Percentiles rank a stretch among this genome's conserved stretches.
phyloP scores from a whole-genome alignment of 2,329 filamentous ascomycete genomes.

The Emydomyces testavorans region DNA sequence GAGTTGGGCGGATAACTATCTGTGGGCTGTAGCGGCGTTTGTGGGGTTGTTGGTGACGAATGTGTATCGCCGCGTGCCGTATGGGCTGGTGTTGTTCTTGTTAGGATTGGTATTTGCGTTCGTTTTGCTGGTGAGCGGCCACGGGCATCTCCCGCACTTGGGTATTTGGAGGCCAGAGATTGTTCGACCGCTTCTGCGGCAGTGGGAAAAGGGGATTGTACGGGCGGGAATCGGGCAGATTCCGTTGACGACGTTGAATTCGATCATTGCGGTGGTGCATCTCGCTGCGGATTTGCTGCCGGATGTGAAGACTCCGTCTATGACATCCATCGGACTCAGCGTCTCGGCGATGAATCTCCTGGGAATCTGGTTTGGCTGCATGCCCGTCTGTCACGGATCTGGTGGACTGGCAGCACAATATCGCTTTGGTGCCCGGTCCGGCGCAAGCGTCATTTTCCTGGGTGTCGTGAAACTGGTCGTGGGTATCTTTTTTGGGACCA shows the following conservation, averaged over 20 bases:
- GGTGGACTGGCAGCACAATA: constrained; percentile 85
- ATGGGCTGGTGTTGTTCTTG: constrained; percentile 61
- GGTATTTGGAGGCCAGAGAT: constrained; percentile 50
- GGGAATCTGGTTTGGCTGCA: constrained; percentile 83
- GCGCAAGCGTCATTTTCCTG: constrained; percentile 68
- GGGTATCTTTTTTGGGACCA: constrained; percentile 62
- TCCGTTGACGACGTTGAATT: constrained; percentile 85
- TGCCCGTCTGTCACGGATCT: constrained; percentile 91
- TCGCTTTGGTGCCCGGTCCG: constrained; percentile 80
- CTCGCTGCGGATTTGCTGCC: constrained; percentile 69
- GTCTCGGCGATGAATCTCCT: constrained; percentile 74
- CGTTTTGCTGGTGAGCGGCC: constrained; percentile 23
- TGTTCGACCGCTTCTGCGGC: constrained; percentile 36
- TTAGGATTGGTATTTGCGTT: constrained; percentile 57
- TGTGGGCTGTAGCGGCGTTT: constrained; percentile 68
- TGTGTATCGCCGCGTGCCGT: constrained; percentile 56
- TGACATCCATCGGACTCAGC: constrained; percentile 68
- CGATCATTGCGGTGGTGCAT: constrained; percentile 74
- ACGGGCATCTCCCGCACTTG: constrained; percentile 41
- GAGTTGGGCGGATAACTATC: constrained; percentile 60
- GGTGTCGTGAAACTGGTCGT: constrained; percentile 64
- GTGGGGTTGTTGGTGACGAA: constrained; percentile 58
- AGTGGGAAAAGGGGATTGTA: constrained; percentile 45
- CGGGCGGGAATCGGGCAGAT: constrained; percentile 73
- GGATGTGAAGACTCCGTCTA: constrained; percentile 52